Conservation (phyloP, 2,329 filamentous ascomycete genomes). For the Colletotrichum sublineola region DNA sequence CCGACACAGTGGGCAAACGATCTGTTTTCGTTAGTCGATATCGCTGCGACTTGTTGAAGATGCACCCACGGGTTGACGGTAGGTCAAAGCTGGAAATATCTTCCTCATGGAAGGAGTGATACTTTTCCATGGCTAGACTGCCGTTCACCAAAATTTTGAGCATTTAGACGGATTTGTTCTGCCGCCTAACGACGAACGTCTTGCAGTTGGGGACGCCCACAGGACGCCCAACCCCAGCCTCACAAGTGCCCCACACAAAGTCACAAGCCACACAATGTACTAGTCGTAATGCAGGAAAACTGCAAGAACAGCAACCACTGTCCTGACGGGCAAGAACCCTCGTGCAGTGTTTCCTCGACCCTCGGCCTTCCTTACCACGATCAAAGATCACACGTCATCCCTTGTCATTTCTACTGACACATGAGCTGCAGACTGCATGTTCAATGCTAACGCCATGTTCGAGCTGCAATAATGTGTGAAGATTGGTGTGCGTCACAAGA, state of each 20-base stretch:
- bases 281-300: background rate
- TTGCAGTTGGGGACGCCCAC: constrained; percentile 10
- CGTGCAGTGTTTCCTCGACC: background rate
- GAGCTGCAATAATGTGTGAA: background rate
- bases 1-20: constrained; percentile 81
- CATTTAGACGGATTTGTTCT: background rate
- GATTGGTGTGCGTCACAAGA: background rate
- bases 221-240: constrained; percentile 24
- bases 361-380: background rate
- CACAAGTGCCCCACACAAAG: constrained; percentile 13
- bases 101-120: constrained; percentile 70
- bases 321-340: background rate
- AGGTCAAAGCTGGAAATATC: constrained; percentile 73
- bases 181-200: background rate
- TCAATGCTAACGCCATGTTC: background rate
- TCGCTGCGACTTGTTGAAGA: constrained; percentile 8
- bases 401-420: background rate
- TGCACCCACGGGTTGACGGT: constrained; percentile 63
- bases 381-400: background rate
- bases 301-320: background rate
- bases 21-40: constrained; percentile 62
- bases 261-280: constrained; percentile 17
- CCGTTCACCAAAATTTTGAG: constrained; percentile 4
- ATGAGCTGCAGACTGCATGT: no score
- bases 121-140: constrained; percentile 47